Percentiles rank a stretch among this genome's conserved stretches.
Conservation (phyloP, 1,284 basidiomycete genomes). For the Trametes polyzona region DNA sequence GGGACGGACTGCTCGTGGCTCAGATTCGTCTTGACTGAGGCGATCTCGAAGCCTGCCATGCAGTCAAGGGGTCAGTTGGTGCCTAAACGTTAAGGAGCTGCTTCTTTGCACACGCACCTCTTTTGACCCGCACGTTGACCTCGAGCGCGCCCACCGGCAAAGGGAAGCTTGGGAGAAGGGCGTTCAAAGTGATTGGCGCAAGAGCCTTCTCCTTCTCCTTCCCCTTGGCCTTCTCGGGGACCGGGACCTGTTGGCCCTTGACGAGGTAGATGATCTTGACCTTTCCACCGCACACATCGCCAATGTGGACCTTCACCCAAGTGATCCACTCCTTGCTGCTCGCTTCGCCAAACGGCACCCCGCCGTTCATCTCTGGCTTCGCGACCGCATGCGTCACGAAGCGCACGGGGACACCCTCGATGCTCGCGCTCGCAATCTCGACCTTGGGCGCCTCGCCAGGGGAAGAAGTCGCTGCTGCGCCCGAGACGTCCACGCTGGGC, state of each 20-base stretch:
- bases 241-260: slow-evolving; percentile 30
- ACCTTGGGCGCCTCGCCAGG: slow-evolving; percentile 45
- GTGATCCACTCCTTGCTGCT: slow-evolving; percentile 60
- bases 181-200: slow-evolving; percentile 41
- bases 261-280: slow-evolving; percentile 70
- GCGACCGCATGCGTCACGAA: slow-evolving; percentile 52
- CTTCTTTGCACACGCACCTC: slow-evolving; percentile 45
- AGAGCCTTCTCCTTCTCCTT: slow-evolving; percentile 36
- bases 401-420: slow-evolving; percentile 66
- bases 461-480: neutral
- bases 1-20: slow-evolving; percentile 44
- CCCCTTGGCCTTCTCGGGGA: slow-evolving; percentile 14
- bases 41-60: slow-evolving; percentile 46
- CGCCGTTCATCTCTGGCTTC: slow-evolving; percentile 44
- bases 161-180: slow-evolving; percentile 70
- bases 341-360: slow-evolving; percentile 51
- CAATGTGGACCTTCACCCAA: slow-evolving; percentile 66
- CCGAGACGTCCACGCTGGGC: slow-evolving; percentile 24
- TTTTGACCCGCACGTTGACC: slow-evolving; percentile 54
- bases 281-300: slow-evolving; percentile 51
- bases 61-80: neutral
- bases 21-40: slow-evolving; percentile 51
- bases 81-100: neutral
- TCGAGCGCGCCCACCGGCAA: slow-evolving; percentile 67
- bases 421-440: slow-evolving; percentile 58